Evolutionary conservation across 2,329 filamentous ascomycete species (phyloP).

Genomic region (Cladophialophora chaetospira): DNA sequence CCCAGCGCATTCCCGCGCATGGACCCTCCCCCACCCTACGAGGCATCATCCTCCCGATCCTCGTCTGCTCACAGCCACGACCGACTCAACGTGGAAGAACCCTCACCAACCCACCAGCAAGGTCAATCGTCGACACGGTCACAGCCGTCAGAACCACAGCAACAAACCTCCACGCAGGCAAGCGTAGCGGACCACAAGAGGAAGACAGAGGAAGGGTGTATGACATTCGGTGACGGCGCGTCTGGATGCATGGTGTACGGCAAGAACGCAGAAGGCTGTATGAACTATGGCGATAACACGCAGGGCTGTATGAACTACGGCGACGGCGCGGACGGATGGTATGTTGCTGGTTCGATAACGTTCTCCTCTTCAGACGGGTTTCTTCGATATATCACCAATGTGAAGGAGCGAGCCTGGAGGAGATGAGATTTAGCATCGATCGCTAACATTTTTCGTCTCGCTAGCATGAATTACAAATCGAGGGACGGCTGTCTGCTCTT

Average conservation of each 20-base stretch:
- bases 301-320: constrained; percentile 27
- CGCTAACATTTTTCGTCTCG: not conserved
- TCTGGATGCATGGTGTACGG: constrained; percentile 26
- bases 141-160: not conserved
- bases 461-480: constrained; percentile 27
- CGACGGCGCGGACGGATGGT: constrained; percentile 26
- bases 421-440: not conserved
- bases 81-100: constrained; percentile 11
- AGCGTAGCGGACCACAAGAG: constrained; percentile 5
- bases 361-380: not conserved
- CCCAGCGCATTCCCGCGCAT: constrained; percentile 24
- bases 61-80: constrained; percentile 26
- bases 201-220: constrained; percentile 21
- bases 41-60: constrained; percentile 28
- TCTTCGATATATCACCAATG: not conserved
- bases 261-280: constrained; percentile 15
- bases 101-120: not conserved
- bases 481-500: constrained; percentile 24
- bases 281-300: constrained; percentile 27
- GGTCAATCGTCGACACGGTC: not conserved
- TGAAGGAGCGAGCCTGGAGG: too few relatives aligned
- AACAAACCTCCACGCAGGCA: not conserved
- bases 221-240: constrained; percentile 25
- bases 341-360: not conserved
- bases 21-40: constrained; percentile 30